A percentile compares a stretch with the other conserved stretches of the same genome.
phyloP scores from a whole-genome alignment of 2,329 filamentous ascomycete species.

The Claviceps digitariae region DNA sequence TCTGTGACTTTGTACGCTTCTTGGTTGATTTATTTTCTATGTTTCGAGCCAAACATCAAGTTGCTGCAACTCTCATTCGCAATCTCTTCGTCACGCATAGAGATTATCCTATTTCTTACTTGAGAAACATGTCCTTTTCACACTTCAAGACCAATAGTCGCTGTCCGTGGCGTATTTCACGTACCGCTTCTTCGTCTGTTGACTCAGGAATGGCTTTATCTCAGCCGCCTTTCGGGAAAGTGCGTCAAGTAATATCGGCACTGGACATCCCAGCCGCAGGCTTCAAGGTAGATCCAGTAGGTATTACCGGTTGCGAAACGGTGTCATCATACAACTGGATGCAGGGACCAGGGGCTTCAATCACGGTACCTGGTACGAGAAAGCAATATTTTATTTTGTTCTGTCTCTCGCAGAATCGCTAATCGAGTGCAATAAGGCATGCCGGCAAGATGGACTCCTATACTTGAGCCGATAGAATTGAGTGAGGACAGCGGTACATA shows the following conservation, averaged over 20 bases:
- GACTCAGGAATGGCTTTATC: no score
- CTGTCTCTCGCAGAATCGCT: not conserved
- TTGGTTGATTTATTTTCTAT: not conserved
- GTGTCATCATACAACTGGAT: not conserved
- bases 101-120: not conserved
- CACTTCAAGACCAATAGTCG: not conserved
- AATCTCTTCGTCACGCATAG: not conserved
- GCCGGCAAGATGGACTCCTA: constrained; percentile 36
- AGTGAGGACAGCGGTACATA: constrained; percentile 32
- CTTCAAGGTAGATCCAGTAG: not conserved
- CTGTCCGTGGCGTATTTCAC: not conserved
- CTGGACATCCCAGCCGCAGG: not conserved
- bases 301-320: not conserved
- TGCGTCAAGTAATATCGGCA: not conserved
- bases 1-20: not conserved
- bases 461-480: constrained; percentile 18
- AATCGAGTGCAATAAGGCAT: constrained; percentile 24
- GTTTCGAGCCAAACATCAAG: no score
- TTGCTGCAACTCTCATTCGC: not conserved
- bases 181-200: no score
- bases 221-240: not conserved
- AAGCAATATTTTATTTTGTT: not conserved
- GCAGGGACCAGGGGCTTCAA: not conserved
- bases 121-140: not conserved
- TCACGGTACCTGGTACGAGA: not conserved